These are phyloP conservation scores for Albugo candida DNA, from an alignment of 352 stramenopile genomes.

Conservation along the genomic window DNA sequence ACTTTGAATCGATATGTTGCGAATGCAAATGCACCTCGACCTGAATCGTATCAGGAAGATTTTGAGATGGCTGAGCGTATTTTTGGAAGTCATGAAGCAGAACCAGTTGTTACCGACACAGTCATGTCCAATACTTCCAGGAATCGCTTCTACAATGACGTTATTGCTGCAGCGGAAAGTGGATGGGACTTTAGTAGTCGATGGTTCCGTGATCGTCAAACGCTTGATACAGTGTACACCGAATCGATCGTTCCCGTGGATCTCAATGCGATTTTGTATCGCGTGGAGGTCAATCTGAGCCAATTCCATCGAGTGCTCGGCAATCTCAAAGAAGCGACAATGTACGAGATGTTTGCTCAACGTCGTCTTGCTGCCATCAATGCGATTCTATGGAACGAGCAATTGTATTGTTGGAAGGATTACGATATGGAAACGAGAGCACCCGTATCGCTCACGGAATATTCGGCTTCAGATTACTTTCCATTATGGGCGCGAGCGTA, in stretches of 20 bases:
- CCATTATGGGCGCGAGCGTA: slow-evolving; percentile 16
- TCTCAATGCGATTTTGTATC: slow-evolving; percentile 24
- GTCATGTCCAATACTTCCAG: background rate
- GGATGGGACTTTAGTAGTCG: slow-evolving; percentile 22
- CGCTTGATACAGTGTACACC: slow-evolving; percentile 12
- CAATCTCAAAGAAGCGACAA: background rate
- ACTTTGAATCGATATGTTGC: slow-evolving; percentile 14
- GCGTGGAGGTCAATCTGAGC: slow-evolving; percentile 17
- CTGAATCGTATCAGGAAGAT: slow-evolving; percentile 20
- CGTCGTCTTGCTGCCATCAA: slow-evolving; percentile 11
- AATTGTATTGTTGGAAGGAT: slow-evolving; percentile 13
- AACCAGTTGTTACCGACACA: background rate
- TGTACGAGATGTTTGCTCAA: slow-evolving; percentile 5
- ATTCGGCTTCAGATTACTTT: slow-evolving; percentile 12
- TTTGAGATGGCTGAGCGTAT: background rate
- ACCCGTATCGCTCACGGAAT: slow-evolving; percentile 2
- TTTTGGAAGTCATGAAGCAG: background rate
- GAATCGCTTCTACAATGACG: slow-evolving; percentile 6
- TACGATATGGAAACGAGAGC: slow-evolving; percentile 6
- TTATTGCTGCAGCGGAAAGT: slow-evolving; percentile 13
- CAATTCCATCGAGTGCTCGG: slow-evolving; percentile 9
- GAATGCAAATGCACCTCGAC: slow-evolving; percentile 7
- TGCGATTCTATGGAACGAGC: slow-evolving; percentile 14
- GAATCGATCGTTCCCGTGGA: slow-evolving; percentile 19
- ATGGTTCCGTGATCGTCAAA: slow-evolving; percentile 12